phyloP scores from a whole-genome alignment of 352 stramenopile species.

The Globisporangium echinulatum region DNA sequence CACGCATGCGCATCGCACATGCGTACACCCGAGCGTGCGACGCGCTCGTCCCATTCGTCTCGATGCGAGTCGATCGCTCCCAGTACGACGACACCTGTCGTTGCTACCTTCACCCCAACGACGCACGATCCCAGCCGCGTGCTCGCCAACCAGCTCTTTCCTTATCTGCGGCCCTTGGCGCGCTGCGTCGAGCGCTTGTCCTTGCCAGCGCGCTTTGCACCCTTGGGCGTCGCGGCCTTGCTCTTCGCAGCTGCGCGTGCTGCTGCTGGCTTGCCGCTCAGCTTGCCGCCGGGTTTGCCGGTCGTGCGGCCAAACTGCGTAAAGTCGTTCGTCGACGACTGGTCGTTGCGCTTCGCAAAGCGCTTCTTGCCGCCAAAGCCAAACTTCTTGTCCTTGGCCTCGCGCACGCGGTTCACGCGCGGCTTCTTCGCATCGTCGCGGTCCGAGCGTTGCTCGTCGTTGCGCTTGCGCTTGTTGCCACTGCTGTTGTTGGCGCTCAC shows the following conservation, averaged over 20 bases:
- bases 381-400: constrained; percentile 78
- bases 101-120: no score
- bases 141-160: no score
- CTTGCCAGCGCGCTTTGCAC: constrained; percentile 54
- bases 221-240: constrained; percentile 25
- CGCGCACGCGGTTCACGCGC: constrained; percentile 57
- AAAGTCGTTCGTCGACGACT: constrained; percentile 77
- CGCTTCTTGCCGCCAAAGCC: constrained; percentile 79
- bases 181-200: constrained; percentile 39
- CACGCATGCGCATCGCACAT: neutral
- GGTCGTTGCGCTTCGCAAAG: constrained; percentile 72
- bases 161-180: constrained; percentile 42
- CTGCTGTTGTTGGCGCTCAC: constrained; percentile 36
- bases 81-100: no score
- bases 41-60: no score
- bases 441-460: constrained; percentile 1
- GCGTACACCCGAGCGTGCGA: neutral
- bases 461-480: constrained; percentile 36
- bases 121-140: no score
- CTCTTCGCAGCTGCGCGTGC: constrained; percentile 14
- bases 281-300: constrained; percentile 23
- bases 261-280: constrained; percentile 32
- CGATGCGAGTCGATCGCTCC: no score
- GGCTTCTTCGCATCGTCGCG: constrained; percentile 49
- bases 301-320: constrained; percentile 31